A percentile compares a stretch with the other conserved stretches of the same genome.
These are phyloP conservation scores for Backusella tuberculispora DNA, from an alignment of 192 early-diverging fungal genomes.

Conservation along the genomic window DNA sequence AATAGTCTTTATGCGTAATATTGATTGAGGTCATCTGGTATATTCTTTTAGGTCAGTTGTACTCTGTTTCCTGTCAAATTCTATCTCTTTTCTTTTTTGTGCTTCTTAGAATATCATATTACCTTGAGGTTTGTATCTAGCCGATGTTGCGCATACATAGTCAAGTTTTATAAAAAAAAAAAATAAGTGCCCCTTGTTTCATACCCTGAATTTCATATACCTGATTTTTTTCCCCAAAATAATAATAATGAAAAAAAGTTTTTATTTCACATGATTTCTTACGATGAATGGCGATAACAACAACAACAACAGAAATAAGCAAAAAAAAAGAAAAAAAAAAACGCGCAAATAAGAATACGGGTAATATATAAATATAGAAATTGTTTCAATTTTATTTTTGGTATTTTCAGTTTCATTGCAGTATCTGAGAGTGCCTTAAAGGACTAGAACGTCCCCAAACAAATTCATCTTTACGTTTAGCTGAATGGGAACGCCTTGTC, in stretches of 20 bases:
- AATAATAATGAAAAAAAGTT: background rate
- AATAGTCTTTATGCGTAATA: too few species aligned
- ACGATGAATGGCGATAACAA: background rate
- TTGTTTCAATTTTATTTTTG: constrained; percentile 11
- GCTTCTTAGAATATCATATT: background rate
- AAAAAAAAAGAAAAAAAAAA: background rate
- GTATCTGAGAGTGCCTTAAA: background rate
- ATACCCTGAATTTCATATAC: background rate
- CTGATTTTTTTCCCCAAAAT: background rate
- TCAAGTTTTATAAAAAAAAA: background rate
- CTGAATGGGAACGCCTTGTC: constrained; percentile 15
- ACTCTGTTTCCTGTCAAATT: background rate
- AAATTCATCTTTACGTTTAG: constrained; percentile 19
- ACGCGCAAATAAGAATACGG: background rate
- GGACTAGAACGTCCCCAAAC: constrained; percentile 5
- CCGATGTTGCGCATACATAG: background rate
- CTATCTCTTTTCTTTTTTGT: background rate
- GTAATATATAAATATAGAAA: background rate
- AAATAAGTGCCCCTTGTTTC: background rate
- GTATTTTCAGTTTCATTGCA: background rate
- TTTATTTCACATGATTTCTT: background rate
- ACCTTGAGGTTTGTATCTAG: background rate
- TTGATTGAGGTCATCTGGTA: background rate
- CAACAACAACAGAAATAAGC: background rate
- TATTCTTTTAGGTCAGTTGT: background rate